Base-by-base conservation (phyloP, 306 rosid species). In the Morella rubra region DNA sequence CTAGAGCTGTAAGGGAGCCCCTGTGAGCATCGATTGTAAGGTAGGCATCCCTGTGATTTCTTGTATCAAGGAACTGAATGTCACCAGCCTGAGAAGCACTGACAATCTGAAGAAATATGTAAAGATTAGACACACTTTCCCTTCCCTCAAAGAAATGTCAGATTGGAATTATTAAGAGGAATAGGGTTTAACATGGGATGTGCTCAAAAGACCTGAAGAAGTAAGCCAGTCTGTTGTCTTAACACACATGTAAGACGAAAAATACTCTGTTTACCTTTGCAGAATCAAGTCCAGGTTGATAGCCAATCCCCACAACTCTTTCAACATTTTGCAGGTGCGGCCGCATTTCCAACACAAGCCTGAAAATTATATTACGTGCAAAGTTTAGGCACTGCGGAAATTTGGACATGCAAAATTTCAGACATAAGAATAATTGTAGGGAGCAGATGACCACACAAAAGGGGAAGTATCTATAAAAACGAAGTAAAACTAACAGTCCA, bases 51-150 rank as follows among this genome's bases (percentile, higher is more conserved):
- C 82, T 70, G 1, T 64, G 76, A 76, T 86, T 92, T 96, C 99
- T 92, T 86, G 89, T 91, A 83, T 96, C 99, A 50, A 91, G 96
- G 81, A 96, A 92, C 75, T 96, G 96, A 74, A 96, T 96, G 64
- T 92, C 97, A 44, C 99, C 99, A 3, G 97, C 97, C 84, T 92
- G 97, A 83, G 96, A 92, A 61, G 98, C 99, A 75, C 99, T 92
- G 49, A 96, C 93, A 83, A 92, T 87, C 99, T 96, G 96, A 49
- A 81, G 44, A 60, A 54, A 65, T 71, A 60, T 3, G 20, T 50
- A 15, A 73, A 73, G 58, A 8, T 44, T 45, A 69, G 16, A 7
- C 54, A 70, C 41, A 51, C 27, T 46, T 60, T 24, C 69, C 7
- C 40, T 76, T 27, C 13, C n/a, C 65, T 19, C 8, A 13, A 27